phyloP scores from a whole-genome alignment of 495 filamentous ascomycete species.

The Penicillium simplicissimum region DNA sequence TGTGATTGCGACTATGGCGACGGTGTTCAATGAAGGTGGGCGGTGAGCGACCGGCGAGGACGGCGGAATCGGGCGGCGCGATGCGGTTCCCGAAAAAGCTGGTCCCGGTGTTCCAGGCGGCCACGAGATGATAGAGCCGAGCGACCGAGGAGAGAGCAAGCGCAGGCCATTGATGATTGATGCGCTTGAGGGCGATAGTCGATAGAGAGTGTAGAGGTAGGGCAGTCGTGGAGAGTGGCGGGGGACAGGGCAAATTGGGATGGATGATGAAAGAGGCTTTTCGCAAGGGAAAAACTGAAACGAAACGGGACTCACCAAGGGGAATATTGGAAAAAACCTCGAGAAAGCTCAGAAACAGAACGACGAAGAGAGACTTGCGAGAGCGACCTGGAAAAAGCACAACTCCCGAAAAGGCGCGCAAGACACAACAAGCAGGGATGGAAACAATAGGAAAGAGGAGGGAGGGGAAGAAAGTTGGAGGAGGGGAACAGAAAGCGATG shows the following conservation, averaged over 20 bases:
- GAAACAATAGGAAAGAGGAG: slow-evolving; percentile 40
- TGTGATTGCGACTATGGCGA: slow-evolving; percentile 4
- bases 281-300: slow-evolving; percentile 5
- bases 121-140: background rate
- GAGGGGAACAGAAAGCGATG: slow-evolving; percentile 43
- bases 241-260: background rate
- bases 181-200: background rate
- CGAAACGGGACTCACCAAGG: slow-evolving; percentile 26
- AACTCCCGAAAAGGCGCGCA: slow-evolving; percentile 31
- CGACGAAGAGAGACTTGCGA: slow-evolving; percentile 20
- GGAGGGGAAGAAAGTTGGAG: slow-evolving; percentile 30
- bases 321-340: slow-evolving; percentile 20
- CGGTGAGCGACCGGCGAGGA: slow-evolving; percentile 6
- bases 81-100: slow-evolving; percentile 11
- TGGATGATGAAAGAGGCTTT: slow-evolving; percentile 25
- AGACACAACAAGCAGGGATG: slow-evolving; percentile 18
- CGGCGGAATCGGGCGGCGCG: slow-evolving; percentile 8
- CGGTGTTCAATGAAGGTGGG: slow-evolving; percentile 2
- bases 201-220: background rate
- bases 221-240: background rate
- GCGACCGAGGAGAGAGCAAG: background rate
- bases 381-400: slow-evolving; percentile 30
- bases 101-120: background rate
- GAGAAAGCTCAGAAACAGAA: slow-evolving; percentile 32
- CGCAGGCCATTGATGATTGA: background rate